phyloP scores from a whole-genome alignment of 345 rosid species.

The Angophora floribunda region DNA sequence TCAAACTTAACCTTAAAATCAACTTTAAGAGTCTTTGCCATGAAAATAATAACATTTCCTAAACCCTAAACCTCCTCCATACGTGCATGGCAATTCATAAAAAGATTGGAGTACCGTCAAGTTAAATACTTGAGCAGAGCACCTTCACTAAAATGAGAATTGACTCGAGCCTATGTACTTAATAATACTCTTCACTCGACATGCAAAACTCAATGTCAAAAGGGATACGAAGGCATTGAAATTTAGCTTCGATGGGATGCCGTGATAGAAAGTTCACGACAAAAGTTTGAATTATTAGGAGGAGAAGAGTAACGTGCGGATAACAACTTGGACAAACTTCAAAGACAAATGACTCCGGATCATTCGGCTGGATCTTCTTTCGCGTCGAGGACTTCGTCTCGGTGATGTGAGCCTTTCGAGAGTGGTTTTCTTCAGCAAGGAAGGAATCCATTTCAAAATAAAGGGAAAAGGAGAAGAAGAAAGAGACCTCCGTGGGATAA shows the following conservation, averaged over 20 bases:
- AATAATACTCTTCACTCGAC: not conserved
- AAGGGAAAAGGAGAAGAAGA: not conserved
- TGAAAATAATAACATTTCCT: not conserved
- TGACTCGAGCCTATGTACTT: not conserved
- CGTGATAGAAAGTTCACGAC: not conserved
- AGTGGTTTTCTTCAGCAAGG: not conserved
- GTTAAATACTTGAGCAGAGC: not conserved
- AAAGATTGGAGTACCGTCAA: not conserved
- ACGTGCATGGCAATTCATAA: not conserved
- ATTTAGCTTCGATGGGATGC: not conserved
- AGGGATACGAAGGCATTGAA: not conserved
- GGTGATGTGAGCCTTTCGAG: not conserved
- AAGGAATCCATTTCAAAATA: not conserved
- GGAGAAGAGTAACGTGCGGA: not conserved
- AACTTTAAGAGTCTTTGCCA: not conserved
- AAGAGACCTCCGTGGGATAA: not conserved
- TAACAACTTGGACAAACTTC: not conserved
- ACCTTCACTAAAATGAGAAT: not conserved
- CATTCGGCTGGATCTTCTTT: not conserved
- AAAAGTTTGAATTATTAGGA: not conserved
- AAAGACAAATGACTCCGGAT: not conserved
- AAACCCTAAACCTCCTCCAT: not conserved
- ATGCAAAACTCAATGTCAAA: not conserved
- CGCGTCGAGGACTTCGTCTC: not conserved
- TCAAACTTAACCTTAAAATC: not conserved